Conservation (phyloP, 1,284 basidiomycete species). For the Leccinum pachyderme region DNA sequence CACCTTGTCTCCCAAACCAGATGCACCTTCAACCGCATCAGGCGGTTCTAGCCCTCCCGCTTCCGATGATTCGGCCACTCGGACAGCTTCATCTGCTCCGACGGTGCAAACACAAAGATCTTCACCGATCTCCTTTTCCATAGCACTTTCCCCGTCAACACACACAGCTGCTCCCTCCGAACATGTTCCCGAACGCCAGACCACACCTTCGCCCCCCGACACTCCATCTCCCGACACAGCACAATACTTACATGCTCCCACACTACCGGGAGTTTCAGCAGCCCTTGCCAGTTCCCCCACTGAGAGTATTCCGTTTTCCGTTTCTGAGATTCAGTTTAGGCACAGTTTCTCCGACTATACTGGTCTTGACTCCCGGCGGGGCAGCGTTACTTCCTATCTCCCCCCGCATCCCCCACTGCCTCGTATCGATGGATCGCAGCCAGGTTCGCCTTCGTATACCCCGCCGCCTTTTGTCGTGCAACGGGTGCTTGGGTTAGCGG, state of each 20-base stretch:
- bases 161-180: slow-evolving; percentile 34
- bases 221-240: slow-evolving; percentile 1
- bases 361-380: slow-evolving; percentile 37
- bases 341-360: slow-evolving; percentile 51
- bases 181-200: slow-evolving; percentile 15
- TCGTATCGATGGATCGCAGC: slow-evolving; percentile 23
- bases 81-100: slow-evolving; percentile 25
- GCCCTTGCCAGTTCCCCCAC: slow-evolving; percentile 50
- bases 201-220: slow-evolving; percentile 11
- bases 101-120: slow-evolving; percentile 25
- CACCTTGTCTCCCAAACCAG: slow-evolving; percentile 21
- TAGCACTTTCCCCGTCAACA: slow-evolving; percentile 41
- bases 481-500: slow-evolving; percentile 30
- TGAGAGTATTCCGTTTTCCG: slow-evolving; percentile 65
- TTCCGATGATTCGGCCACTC: slow-evolving; percentile 26
- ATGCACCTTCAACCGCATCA: slow-evolving; percentile 35
- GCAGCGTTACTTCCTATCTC: slow-evolving; percentile 39
- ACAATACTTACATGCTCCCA: slow-evolving; percentile 16
- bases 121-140: slow-evolving; percentile 41
- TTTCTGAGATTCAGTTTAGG: slow-evolving; percentile 64
- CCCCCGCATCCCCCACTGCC: slow-evolving; percentile 55
- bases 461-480: slow-evolving; percentile 32
- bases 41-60: slow-evolving; percentile 31
- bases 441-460: slow-evolving; percentile 9
- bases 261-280: slow-evolving; percentile 21